Evolutionary conservation across 2,329 filamentous ascomycete species (phyloP).

Genomic region (Trichoderma oligosporum): DNA sequence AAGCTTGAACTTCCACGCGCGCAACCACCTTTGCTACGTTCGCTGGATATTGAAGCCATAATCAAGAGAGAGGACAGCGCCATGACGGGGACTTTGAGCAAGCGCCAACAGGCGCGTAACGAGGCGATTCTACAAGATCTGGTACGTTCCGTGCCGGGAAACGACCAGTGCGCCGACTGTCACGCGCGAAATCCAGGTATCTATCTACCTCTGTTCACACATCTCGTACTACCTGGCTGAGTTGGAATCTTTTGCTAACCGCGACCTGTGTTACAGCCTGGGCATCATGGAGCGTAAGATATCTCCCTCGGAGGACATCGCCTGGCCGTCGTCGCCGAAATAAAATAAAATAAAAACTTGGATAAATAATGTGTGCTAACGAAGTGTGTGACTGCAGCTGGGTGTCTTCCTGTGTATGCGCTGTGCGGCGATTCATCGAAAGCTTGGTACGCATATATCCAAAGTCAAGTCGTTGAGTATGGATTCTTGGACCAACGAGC

Average conservation of each 20-base stretch:
- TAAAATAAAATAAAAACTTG: no score
- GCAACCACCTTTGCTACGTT: neutral
- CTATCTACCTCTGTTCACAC: constrained; percentile 30
- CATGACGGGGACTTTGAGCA: constrained; percentile 77
- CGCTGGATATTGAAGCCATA: neutral
- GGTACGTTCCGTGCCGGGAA: constrained; percentile 76
- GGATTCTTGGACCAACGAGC: constrained; percentile 94
- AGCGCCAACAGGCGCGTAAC: constrained; percentile 96
- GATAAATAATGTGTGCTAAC: constrained; percentile 17
- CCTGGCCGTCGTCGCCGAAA: neutral
- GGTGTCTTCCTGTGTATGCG: constrained; percentile 97
- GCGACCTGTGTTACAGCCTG: constrained; percentile 57
- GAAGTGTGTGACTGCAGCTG: constrained; percentile 52
- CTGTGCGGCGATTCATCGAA: constrained; percentile 91
- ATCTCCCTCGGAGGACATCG: constrained; percentile 10
- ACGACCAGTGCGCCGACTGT: constrained; percentile 93
- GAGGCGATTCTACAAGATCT: constrained; percentile 88
- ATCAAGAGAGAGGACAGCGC: constrained; percentile 15
- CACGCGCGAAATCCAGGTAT: constrained; percentile 84
- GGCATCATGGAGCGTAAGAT: constrained; percentile 91
- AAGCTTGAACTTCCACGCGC: constrained; percentile 7
- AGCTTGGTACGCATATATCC: constrained; percentile 94
- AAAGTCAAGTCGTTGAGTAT: constrained; percentile 99
- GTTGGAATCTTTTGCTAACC: constrained; percentile 27
- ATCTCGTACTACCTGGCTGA: constrained; percentile 3